phyloP scores from a whole-genome alignment of 2,329 filamentous ascomycete genomes.

The Exserohilum turcica region DNA sequence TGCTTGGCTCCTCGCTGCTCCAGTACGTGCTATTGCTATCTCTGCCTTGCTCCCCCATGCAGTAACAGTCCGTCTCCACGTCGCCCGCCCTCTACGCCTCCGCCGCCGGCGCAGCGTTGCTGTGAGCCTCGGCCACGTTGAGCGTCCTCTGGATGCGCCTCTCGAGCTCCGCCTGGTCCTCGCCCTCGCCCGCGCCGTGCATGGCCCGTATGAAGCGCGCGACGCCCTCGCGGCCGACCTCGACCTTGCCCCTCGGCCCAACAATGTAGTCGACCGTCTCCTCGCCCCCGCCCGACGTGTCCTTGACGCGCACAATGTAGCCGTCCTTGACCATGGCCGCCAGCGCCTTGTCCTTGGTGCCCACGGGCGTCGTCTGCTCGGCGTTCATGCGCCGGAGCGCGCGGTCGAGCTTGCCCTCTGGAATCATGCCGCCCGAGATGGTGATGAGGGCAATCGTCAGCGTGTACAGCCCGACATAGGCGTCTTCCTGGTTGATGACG shows the following conservation, averaged over 20 bases:
- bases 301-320: slow-evolving; percentile 77
- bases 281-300: slow-evolving; percentile 73
- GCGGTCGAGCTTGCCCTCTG: slow-evolving; percentile 77
- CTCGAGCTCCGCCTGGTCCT: slow-evolving; percentile 39
- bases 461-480: slow-evolving; percentile 81
- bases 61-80: too few relatives aligned
- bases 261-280: slow-evolving; percentile 81
- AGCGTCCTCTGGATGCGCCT: slow-evolving; percentile 42
- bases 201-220: slow-evolving; percentile 64
- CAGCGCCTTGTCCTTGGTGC: slow-evolving; percentile 76
- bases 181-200: slow-evolving; percentile 40
- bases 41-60: too few relatives aligned
- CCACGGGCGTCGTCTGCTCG: slow-evolving; percentile 71
- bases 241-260: slow-evolving; percentile 82
- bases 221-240: slow-evolving; percentile 79
- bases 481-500: slow-evolving; percentile 67
- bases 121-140: slow-evolving; percentile 29
- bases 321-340: slow-evolving; percentile 78
- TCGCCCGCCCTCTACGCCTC: background rate
- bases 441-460: slow-evolving; percentile 77
- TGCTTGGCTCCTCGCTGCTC: too few relatives aligned
- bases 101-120: slow-evolving; percentile 1
- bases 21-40: too few relatives aligned
- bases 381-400: slow-evolving; percentile 77
- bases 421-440: slow-evolving; percentile 71